Evolutionary conservation across 108 stramenopile species (phyloP).

Genomic region (Conticribra guillardii): DNA sequence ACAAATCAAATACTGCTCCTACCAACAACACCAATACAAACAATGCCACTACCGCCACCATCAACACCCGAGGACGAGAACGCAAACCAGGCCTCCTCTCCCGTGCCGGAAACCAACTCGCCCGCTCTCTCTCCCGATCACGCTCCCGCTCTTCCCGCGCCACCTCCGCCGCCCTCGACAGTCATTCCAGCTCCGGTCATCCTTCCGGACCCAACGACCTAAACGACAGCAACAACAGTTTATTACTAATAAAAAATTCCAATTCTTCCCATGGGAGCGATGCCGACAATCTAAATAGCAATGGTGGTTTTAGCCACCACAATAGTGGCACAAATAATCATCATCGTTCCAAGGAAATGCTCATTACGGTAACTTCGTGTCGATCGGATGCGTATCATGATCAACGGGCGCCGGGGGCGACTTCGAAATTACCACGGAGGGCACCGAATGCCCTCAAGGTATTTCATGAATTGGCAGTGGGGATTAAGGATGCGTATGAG

Average conservation of each 20-base stretch:
- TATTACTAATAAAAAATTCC: not conserved
- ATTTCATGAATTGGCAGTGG: constrained; percentile 89
- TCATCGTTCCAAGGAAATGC: constrained; percentile 31
- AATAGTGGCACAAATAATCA: not conserved
- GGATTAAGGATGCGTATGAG: constrained; percentile 86
- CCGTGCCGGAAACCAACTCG: constrained; percentile 20
- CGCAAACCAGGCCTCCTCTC: constrained; percentile 6
- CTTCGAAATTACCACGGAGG: constrained; percentile 78
- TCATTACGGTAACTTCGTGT: constrained; percentile 88
- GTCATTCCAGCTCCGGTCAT: not conserved
- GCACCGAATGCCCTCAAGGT: constrained; percentile 82
- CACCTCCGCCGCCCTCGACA: not conserved
- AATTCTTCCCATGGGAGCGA: not conserved
- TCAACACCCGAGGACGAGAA: not conserved
- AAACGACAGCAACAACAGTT: not conserved
- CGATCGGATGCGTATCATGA: constrained; percentile 87
- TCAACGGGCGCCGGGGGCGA: constrained; percentile 83
- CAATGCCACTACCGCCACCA: not conserved
- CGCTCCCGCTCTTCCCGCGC: constrained; percentile 17
- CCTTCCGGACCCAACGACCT: not conserved
- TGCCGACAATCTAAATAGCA: not conserved
- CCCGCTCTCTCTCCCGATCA: constrained; percentile 35
- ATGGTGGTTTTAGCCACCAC: not conserved
- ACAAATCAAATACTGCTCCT: not conserved
- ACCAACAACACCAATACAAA: not conserved